Base-by-base conservation (phyloP, 805 yeast genomes). In the Barnettozyma sp. region DNA sequence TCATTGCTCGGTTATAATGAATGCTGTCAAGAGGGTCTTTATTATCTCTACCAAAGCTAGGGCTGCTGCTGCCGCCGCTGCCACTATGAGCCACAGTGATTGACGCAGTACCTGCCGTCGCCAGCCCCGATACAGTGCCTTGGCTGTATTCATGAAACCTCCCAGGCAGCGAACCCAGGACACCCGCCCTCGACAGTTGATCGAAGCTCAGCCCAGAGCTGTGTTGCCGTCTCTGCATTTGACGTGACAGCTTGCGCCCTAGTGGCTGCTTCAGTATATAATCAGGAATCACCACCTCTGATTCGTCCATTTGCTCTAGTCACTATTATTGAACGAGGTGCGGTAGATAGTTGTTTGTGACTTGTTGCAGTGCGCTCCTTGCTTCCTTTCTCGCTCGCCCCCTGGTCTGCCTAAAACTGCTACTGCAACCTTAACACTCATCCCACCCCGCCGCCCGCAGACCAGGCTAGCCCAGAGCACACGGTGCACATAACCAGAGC, bases 1-100 rank as follows among this genome's bases (percentile, higher is more conserved):
- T 43, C 16, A 34, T 30, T 14, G 43, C 43, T 19, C 40, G 20
- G 21, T 35, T 30, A n/a, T 38, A 41, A 8, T 35, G 38, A 5
- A 38, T 19, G 25, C 41, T 38, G 8, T 30, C 24, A 6, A 7
- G 16, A 3, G 22, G 12, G 21, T 29, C 32, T 24, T 29, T 29
- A 20, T 20, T 12, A 17, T n/a, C n/a, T n/a, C n/a, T n/a, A n/a
- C 14, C 27, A 25, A 22, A 22, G 24, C 24, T 9, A 12, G 9
- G 24, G 11, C 24, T 9, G 24, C 24, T 9, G 11, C 24, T 9
- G 24, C 24, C 24, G 24, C 9, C 24, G 24, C 9, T n/a, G n/a
- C n/a, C n/a, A n/a, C n/a, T n/a, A n/a, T n/a, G n/a, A n/a, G n/a
- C n/a, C n/a, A 12, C 27, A 13, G 18, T 5, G 10, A 12, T 9